Percentiles rank a stretch among this genome's conserved stretches.
These are phyloP conservation scores for Suhomyces yuchorum DNA, from an alignment of 1,139 yeast genomes.

Conservation along the genomic window DNA sequence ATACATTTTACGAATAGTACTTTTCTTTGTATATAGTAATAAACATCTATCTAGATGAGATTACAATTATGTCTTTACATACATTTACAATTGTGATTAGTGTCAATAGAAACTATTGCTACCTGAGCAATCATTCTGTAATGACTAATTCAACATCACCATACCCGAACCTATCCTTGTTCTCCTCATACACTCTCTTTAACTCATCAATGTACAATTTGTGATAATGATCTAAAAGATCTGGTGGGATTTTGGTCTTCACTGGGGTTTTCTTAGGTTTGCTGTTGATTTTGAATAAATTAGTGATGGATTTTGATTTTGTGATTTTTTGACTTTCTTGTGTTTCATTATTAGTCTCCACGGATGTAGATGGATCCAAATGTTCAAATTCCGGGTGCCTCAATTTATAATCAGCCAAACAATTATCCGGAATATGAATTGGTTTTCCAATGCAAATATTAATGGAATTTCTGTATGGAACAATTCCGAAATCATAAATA, in stretches of 20 bases:
- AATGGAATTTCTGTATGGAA: conserved; percentile 84
- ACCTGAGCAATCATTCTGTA: conserved; percentile 33
- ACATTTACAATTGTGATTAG: neutral
- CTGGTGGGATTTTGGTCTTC: conserved; percentile 40
- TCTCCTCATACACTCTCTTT: conserved; percentile 63
- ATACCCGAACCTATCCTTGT: conserved; percentile 62
- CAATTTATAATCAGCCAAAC: conserved; percentile 33
- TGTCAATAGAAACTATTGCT: conserved; percentile 6
- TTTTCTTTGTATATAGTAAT: conserved; percentile 2
- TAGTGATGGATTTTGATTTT: conserved; percentile 25
- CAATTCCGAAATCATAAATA: conserved; percentile 86
- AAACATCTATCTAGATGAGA: neutral
- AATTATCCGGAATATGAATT: conserved; percentile 59
- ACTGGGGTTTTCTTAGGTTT: conserved; percentile 20
- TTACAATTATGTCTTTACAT: neutral
- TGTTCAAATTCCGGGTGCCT: conserved; percentile 32
- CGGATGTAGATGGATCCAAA: conserved; percentile 10
- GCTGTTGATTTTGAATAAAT: conserved; percentile 24
- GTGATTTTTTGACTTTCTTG: conserved; percentile 3
- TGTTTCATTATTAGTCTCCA: conserved; percentile 6
- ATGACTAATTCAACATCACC: conserved; percentile 51
- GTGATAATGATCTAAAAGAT: conserved; percentile 70
- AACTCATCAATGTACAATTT: conserved; percentile 69
- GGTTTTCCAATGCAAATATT: conserved; percentile 83
- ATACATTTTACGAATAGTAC: neutral